Evolutionary conservation across 306 rosid genomes (phyloP).

Genomic region (Malus fusca): DNA sequence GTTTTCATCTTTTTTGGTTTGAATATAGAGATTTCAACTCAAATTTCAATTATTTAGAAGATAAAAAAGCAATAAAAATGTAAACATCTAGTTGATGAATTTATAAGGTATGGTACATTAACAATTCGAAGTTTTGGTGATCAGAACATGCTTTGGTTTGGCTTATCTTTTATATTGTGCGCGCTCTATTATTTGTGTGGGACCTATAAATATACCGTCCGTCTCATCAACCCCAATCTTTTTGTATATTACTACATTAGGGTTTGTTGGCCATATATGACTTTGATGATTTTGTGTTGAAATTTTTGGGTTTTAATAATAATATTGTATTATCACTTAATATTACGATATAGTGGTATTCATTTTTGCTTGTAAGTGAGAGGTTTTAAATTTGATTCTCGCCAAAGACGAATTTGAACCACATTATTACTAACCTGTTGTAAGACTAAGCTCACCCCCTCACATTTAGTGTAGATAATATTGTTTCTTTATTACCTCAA

Average conservation of each 20-base stretch:
- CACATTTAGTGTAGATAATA: too few species aligned
- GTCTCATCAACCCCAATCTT: neutral
- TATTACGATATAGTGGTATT: too few species aligned
- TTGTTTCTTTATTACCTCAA: too few species aligned
- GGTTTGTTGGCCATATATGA: neutral
- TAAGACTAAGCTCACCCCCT: too few species aligned
- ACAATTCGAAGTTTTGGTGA: neutral
- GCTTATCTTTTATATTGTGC: neutral
- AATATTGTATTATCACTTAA: too few species aligned
- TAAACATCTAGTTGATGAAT: neutral
- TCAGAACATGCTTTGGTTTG: neutral
- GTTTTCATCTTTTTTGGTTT: neutral
- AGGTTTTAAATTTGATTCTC: too few species aligned
- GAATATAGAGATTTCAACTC: neutral
- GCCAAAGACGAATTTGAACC: accelerated
- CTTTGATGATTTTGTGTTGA: neutral
- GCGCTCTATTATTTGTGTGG: neutral
- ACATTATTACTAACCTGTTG: too few species aligned
- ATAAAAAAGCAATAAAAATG: neutral
- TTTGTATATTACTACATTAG: neutral
- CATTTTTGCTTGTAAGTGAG: accelerated
- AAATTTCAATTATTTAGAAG: neutral
- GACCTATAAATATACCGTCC: neutral
- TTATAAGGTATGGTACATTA: neutral
- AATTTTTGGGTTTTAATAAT: neutral